Evolutionary conservation across 805 yeast genomes (phyloP).

Genomic region (Kodamaea hsintzibuensis): DNA sequence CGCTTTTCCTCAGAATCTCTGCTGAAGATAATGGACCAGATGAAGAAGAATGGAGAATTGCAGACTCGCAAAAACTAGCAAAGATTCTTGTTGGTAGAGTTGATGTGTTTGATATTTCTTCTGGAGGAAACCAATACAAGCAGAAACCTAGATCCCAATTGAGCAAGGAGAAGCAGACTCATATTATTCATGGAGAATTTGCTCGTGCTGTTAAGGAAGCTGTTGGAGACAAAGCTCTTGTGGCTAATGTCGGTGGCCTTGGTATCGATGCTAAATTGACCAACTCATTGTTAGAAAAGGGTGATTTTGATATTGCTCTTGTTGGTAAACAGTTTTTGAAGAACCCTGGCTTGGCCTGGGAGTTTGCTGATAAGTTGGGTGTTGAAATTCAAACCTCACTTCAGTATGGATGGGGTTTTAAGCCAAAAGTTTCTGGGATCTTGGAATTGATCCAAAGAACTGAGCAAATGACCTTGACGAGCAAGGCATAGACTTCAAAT

Average conservation of each 20-base stretch:
- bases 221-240: constrained; percentile 41
- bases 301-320: constrained; percentile 47
- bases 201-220: constrained; percentile 45
- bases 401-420: constrained; percentile 23
- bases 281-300: constrained; percentile 41
- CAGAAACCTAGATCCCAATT: constrained; percentile 25
- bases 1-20: constrained; percentile 50
- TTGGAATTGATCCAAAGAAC: constrained; percentile 19
- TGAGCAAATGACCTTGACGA: not conserved
- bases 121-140: constrained; percentile 48
- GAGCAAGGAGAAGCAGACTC: not conserved
- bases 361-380: constrained; percentile 51
- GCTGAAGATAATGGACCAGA: constrained; percentile 42
- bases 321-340: constrained; percentile 49
- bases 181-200: constrained; percentile 9
- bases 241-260: constrained; percentile 52
- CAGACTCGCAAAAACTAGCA: constrained; percentile 45
- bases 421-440: constrained; percentile 19
- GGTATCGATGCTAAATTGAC: constrained; percentile 32
- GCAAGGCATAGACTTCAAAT: not conserved
- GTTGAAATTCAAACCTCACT: constrained; percentile 39
- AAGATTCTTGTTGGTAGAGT: constrained; percentile 40
- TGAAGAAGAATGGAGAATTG: constrained; percentile 42
- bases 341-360: constrained; percentile 50
- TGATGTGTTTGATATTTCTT: constrained; percentile 54